phyloP scores from a whole-genome alignment of 2,329 filamentous ascomycete genomes.

The Sporothrix brasiliensis region DNA sequence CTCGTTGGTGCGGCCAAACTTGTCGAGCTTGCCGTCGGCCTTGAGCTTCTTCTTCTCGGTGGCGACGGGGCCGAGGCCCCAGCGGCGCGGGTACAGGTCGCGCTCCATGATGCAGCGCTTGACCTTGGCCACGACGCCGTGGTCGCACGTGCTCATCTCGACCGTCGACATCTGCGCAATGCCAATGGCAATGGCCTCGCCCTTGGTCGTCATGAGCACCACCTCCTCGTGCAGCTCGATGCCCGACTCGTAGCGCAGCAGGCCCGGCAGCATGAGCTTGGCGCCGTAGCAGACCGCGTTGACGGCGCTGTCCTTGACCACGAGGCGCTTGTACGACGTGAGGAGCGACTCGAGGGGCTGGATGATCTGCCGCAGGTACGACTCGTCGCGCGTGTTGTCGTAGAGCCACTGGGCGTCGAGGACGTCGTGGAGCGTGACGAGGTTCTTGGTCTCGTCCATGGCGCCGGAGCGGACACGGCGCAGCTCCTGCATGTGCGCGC shows the following conservation, averaged over 20 bases:
- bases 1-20: constrained; percentile 92
- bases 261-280: constrained; percentile 97
- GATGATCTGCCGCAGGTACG: constrained; percentile 88
- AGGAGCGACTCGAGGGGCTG: constrained; percentile 89
- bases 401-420: constrained; percentile 94
- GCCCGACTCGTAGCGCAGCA: constrained; percentile 69
- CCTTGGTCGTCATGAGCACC: constrained; percentile 98
- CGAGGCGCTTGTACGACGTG: constrained; percentile 91
- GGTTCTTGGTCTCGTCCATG: constrained; percentile 85
- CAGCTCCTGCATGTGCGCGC: constrained; percentile 96
- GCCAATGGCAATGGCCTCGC: constrained; percentile 93
- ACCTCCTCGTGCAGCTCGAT: constrained; percentile 89
- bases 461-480: constrained; percentile 90
- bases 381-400: constrained; percentile 95
- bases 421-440: constrained; percentile 94
- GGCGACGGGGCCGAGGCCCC: constrained; percentile 92
- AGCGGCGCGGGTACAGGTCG: constrained; percentile 93
- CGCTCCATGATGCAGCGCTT: constrained; percentile 99
- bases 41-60: constrained; percentile 99
- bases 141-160: constrained; percentile 94
- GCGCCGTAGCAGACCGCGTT: constrained; percentile 98
- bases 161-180: constrained; percentile 98
- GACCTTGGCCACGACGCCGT: constrained; percentile 97
- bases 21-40: constrained; percentile 95
- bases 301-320: constrained; percentile 95